Percentiles rank a stretch among this genome's conserved stretches.
These are phyloP conservation scores for Penicillium silybi DNA, from an alignment of 495 filamentous ascomycete species.

Conservation along the genomic window DNA sequence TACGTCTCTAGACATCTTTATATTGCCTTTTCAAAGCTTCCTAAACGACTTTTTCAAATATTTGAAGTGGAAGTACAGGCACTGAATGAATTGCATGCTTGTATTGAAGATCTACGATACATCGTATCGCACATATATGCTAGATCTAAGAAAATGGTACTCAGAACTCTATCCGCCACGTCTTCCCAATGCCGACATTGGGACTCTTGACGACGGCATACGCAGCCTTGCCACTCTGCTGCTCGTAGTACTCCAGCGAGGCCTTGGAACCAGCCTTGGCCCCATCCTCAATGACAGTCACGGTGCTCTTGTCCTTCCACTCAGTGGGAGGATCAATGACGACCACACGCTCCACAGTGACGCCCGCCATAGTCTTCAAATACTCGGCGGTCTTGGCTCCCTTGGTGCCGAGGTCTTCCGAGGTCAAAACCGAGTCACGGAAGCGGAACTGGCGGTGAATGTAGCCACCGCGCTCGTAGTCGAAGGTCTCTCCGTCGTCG, in stretches of 20 bases:
- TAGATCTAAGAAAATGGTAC: slow-evolving; percentile 4
- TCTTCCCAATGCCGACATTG: slow-evolving; percentile 67
- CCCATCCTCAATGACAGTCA: slow-evolving; percentile 66
- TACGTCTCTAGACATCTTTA: too few species aligned
- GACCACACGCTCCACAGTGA: slow-evolving; percentile 78
- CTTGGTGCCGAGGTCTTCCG: slow-evolving; percentile 42
- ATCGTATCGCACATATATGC: slow-evolving; percentile 13
- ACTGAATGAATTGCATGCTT: slow-evolving; percentile 9
- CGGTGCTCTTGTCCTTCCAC: slow-evolving; percentile 67
- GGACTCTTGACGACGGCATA: slow-evolving; percentile 83
- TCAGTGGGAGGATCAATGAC: slow-evolving; percentile 69
- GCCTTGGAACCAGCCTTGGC: slow-evolving; percentile 53
- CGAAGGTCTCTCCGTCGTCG: slow-evolving; percentile 91
- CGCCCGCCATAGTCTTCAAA: slow-evolving; percentile 68
- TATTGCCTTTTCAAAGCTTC: too few species aligned
- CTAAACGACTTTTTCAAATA: too few species aligned
- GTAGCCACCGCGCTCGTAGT: slow-evolving; percentile 78
- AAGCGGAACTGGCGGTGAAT: slow-evolving; percentile 76
- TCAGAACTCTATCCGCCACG: slow-evolving; percentile 76
- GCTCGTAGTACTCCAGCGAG: slow-evolving; percentile 56
- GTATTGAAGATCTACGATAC: slow-evolving; percentile 8
- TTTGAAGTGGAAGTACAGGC: too few species aligned
- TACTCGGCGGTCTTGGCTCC: slow-evolving; percentile 67
- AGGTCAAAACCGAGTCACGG: slow-evolving; percentile 52
- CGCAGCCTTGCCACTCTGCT: slow-evolving; percentile 57